Base-by-base conservation (phyloP, 768 basidiomycete species). In the Mycena latifolia region DNA sequence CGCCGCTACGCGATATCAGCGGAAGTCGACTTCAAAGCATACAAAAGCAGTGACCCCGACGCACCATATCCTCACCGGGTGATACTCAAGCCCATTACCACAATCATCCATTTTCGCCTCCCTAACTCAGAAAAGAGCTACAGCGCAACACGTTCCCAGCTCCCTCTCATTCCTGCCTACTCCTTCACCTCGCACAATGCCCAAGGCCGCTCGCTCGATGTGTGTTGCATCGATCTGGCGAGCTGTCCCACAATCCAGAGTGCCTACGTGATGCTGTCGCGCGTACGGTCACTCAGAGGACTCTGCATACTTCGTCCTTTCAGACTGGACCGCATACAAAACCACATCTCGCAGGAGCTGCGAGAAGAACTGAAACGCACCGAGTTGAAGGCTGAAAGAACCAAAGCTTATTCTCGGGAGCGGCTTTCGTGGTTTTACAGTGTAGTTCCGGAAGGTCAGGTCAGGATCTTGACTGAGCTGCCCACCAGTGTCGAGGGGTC, bases 381-480 rank as follows among this genome's bases (percentile, higher is more conserved):
- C 65, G 20, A 71, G 51, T 58, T 56, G 54, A 71, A 71, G 37
- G 67, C 66, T 28, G n/a, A 20, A 20, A 69, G 17, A 53, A 53
- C 52, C 4, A 53, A 53, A 18, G 22, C 52, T 17, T 53, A 53
- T 20, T 57, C 25, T 29, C 55, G 31, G 28, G 59, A 50, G 54
- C 43, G 33, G 43, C 69, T 29, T 39, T 66, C 28, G 69, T 70
- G 24, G 50, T 71, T 33, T 24, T 55, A 35, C 58, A 47, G 27
- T 18, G 20, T 57, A 18, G 29, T 57, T 15, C 56, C 56, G 12
- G 56, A 55, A 57, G 56, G 56, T 43, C 27, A 47, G 20, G 56
- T 57, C n/a, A 47, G 27, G 7, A 8, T 57, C 24, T 47, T 57
- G 39, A 53, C 31, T 37, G 27, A 59, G 5, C 45, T 6, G 3